Percentiles rank a stretch among this genome's conserved stretches.
Evolutionary conservation across 371 early-diverging fungal genomes (phyloP).

Genomic region (Conidiobolus incongruus): DNA sequence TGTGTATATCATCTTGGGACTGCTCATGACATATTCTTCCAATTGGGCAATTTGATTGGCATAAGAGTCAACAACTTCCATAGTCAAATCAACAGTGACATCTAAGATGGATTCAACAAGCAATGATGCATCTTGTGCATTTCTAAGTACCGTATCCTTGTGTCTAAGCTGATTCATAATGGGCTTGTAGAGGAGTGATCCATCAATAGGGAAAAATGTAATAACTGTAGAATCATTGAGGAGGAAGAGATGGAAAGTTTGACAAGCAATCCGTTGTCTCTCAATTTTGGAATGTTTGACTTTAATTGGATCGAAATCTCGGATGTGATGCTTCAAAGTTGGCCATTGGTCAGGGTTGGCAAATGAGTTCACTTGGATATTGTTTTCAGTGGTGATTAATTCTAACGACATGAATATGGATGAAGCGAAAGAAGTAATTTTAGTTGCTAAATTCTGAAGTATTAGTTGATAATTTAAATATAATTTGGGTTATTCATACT

Average conservation of each 20-base stretch:
- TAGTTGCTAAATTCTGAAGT: not conserved
- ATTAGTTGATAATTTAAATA: not conserved
- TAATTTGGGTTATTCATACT: conserved; percentile 7
- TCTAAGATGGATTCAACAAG: conserved; percentile 17
- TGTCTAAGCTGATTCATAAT: conserved; percentile 10
- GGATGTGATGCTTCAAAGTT: not conserved
- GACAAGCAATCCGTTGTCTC: too few species aligned
- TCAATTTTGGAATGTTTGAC: not conserved
- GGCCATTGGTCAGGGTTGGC: not conserved
- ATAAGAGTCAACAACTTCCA: conserved; percentile 9
- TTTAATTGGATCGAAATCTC: not conserved
- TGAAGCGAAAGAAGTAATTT: conserved; percentile 8
- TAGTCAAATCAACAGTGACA: conserved; percentile 12
- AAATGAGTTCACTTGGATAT: conserved; percentile 3
- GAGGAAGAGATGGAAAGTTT: not conserved
- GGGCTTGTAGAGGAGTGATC: conserved; percentile 10
- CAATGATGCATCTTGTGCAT: conserved; percentile 12
- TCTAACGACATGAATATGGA: conserved; percentile 11
- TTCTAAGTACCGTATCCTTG: conserved; percentile 9
- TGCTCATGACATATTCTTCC: conserved; percentile 11
- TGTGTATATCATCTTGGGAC: conserved; percentile 13
- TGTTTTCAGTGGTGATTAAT: conserved; percentile 8
- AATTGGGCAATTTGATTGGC: conserved; percentile 14
- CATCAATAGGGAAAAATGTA: conserved; percentile 14
- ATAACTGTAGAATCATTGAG: conserved; percentile 9